Conservation (phyloP, 129 eudicot genomes). For the Scalesia atractyloides region DNA sequence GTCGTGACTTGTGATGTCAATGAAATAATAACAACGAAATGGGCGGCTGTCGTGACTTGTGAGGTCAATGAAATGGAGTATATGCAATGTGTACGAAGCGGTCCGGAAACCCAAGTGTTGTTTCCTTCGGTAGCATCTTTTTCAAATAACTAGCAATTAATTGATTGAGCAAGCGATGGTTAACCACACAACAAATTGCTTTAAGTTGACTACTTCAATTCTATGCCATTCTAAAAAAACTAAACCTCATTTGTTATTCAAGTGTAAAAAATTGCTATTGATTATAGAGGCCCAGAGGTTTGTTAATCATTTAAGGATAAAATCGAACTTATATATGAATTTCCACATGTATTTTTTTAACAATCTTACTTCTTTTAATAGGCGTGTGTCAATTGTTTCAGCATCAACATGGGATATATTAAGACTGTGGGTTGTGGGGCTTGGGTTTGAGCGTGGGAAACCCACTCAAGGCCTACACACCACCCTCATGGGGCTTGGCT, state of each 20-base stretch:
- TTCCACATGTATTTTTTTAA: too few species aligned
- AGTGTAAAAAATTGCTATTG: too few species aligned
- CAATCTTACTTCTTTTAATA: too few species aligned
- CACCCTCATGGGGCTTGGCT: too few species aligned
- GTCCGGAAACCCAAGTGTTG: not conserved
- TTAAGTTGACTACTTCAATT: not conserved
- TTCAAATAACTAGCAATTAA: conserved; percentile 4
- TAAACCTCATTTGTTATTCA: not conserved
- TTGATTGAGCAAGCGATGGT: not conserved
- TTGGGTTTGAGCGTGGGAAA: too few species aligned
- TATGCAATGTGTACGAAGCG: not conserved
- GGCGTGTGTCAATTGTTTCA: too few species aligned
- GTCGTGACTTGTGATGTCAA: not conserved
- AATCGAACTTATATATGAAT: too few species aligned
- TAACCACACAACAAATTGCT: not conserved
- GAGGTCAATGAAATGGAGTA: not conserved
- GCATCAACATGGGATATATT: too few species aligned
- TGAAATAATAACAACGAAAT: not conserved
- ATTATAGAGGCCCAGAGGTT: too few species aligned
- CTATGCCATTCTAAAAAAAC: not conserved
- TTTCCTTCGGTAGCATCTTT: not conserved
- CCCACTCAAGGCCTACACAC: too few species aligned
- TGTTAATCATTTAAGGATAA: too few species aligned
- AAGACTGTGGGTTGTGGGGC: too few species aligned
- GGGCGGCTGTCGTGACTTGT: not conserved